phyloP scores from a whole-genome alignment of 1,139 yeast genomes.

The Pichia sp. region DNA sequence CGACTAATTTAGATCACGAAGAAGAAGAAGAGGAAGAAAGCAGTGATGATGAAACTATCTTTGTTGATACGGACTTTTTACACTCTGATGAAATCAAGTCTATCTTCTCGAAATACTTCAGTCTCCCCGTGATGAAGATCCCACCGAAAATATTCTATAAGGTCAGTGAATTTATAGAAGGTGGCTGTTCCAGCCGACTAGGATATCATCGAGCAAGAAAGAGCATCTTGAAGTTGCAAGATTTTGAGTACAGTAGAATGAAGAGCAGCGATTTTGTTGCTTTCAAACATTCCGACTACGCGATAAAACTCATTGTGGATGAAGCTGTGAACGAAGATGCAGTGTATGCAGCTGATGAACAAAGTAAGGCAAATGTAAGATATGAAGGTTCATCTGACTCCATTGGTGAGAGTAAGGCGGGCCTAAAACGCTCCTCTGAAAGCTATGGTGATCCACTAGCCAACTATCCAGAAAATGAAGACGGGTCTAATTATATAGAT shows the following conservation, averaged over 20 bases:
- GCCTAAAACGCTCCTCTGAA: too few species aligned
- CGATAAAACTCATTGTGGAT: constrained; percentile 37
- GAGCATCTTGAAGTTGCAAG: constrained; percentile 51
- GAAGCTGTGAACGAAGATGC: constrained; percentile 24
- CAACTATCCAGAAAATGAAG: constrained; percentile 22
- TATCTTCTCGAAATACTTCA: constrained; percentile 40
- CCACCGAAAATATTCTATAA: constrained; percentile 23
- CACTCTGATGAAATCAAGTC: constrained; percentile 41
- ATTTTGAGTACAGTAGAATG: constrained; percentile 41
- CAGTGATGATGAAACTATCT: constrained; percentile 11
- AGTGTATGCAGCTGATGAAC: background rate
- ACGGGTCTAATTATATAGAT: constrained; percentile 15
- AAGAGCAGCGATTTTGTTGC: constrained; percentile 44
- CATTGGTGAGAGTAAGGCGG: too few species aligned
- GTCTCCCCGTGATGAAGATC: constrained; percentile 27
- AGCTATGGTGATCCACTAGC: constrained; percentile 29
- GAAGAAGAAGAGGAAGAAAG: constrained; percentile 14
- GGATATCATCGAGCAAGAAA: constrained; percentile 44
- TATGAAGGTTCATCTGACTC: too few species aligned
- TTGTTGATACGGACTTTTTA: constrained; percentile 33
- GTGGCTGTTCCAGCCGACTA: constrained; percentile 16
- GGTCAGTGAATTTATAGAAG: constrained; percentile 30
- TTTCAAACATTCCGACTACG: constrained; percentile 48
- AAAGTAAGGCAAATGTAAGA: too few species aligned
- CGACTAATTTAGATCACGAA: background rate